These are phyloP conservation scores for Claviceps fusiformis DNA, from an alignment of 2,329 filamentous ascomycete species.

Conservation along the genomic window DNA sequence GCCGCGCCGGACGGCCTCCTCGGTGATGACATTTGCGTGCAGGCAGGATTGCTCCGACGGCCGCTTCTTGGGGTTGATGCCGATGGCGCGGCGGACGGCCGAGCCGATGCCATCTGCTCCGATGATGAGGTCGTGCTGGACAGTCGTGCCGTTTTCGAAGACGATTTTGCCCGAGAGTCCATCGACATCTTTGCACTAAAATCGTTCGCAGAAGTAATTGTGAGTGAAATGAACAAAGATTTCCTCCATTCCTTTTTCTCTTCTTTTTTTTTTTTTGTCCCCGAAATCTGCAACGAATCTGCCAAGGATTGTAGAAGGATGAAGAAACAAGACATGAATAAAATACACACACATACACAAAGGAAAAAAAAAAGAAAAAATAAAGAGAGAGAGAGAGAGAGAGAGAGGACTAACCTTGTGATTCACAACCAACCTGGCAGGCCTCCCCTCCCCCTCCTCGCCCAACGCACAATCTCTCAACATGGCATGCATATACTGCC, in stretches of 20 bases:
- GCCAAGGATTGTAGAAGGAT: too few relatives aligned
- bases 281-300: too few relatives aligned
- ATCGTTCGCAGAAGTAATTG: too few relatives aligned
- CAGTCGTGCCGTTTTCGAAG: conserved; percentile 37
- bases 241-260: too few relatives aligned
- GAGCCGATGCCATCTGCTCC: conserved; percentile 58
- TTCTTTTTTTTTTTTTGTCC: too few relatives aligned
- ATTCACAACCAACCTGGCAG: conserved; percentile 41
- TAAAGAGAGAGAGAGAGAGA: background rate
- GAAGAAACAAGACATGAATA: too few relatives aligned
- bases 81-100: conserved; percentile 46
- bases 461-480: conserved; percentile 45
- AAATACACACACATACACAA: too few relatives aligned
- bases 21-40: conserved; percentile 49
- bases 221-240: too few relatives aligned
- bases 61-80: conserved; percentile 45
- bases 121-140: conserved; percentile 44
- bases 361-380: background rate
- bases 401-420: conserved; percentile 26
- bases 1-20: conserved; percentile 44
- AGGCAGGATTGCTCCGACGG: conserved; percentile 48
- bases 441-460: conserved; percentile 36
- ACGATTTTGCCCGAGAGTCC: conserved; percentile 32
- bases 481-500: conserved; percentile 56
- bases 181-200: conserved; percentile 36